These are phyloP conservation scores for Hyphochytrium catenoides DNA, from an alignment of 352 stramenopile genomes.

Conservation along the genomic window DNA sequence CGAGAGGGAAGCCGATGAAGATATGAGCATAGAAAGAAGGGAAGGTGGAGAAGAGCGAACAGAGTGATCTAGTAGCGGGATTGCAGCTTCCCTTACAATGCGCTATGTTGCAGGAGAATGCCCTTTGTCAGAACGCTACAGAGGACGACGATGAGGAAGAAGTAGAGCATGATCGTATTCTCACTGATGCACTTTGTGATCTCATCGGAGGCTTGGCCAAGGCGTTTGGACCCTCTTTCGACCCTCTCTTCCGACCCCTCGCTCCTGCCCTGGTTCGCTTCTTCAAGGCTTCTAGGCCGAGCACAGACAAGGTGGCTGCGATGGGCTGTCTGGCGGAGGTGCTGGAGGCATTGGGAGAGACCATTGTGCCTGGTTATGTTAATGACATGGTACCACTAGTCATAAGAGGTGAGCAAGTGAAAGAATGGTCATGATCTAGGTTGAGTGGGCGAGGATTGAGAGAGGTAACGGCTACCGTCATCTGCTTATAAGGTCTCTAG, in stretches of 20 bases:
- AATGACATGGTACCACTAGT: slow-evolving; percentile 68
- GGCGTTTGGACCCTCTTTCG: slow-evolving; percentile 77
- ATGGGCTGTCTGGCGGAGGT: slow-evolving; percentile 86
- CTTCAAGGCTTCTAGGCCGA: slow-evolving; percentile 60
- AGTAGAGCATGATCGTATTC: slow-evolving; percentile 72
- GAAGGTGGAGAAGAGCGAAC: too few relatives aligned
- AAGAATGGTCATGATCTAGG: too few relatives aligned
- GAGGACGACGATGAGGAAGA: slow-evolving; percentile 73
- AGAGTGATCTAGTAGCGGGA: too few relatives aligned
- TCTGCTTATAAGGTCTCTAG: too few relatives aligned
- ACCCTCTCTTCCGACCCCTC: slow-evolving; percentile 64
- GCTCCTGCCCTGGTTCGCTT: slow-evolving; percentile 71
- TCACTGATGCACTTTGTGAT: slow-evolving; percentile 76
- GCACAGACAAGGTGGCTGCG: slow-evolving; percentile 72
- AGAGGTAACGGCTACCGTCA: too few relatives aligned
- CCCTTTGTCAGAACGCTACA: too few relatives aligned
- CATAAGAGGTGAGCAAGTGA: too few relatives aligned
- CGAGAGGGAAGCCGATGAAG: too few relatives aligned
- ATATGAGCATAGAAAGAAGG: too few relatives aligned
- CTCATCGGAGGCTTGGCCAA: slow-evolving; percentile 74
- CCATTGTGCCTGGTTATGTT: slow-evolving; percentile 50
- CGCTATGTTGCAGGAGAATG: too few relatives aligned
- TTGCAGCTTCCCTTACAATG: too few relatives aligned
- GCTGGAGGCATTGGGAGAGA: slow-evolving; percentile 54
- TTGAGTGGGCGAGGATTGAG: too few relatives aligned